Base-by-base conservation (phyloP, 768 basidiomycete genomes). In the Pleurotus cornucopiae region DNA sequence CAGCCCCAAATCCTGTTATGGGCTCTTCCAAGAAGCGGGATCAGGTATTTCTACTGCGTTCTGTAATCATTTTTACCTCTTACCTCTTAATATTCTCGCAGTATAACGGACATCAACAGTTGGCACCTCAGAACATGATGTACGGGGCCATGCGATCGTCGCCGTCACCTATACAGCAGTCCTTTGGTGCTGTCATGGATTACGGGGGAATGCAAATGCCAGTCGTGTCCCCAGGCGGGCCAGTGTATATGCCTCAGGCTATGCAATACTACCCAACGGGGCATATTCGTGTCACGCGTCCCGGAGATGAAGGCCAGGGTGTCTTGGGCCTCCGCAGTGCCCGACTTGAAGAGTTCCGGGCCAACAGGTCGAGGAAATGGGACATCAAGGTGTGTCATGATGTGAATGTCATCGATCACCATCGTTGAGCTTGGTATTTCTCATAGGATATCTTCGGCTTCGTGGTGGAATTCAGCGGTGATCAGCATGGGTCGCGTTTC, bases 401-500 rank as follows among this genome's bases (percentile, higher is more conserved):
- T 40, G 6, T 53, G 6, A 21, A 16, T 9, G 21, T 21, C 23
- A 38, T 37, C 23, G 46, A 9, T 60, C 20, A 41, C 39, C 39
- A 25, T n/a, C 5, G 11, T 41, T 40, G 21, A 41, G 37, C 18
- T 16, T 65, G 14, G 4, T 20, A 49, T 61, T 48, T 45, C 3
- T 48, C 25, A 9, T 62, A 98, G 96, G 93, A 96, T 63, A 86
- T 99, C 60, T 77, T 79, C 45, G 91, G 91, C 6, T 82, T 89
- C 67, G 70, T 96, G 54, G 86, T 91, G 40, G 96, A 98, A 69
- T 99, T 99, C 68, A 88, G 91, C 57, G 83, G 84, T 12, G 96
- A 98, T 70, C 95, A 97, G 66, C 90, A 95, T 60, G 96, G 94
- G n/a, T 97, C 94, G n/a, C 85, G 96, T 6, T 94, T 98, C 70